phyloP scores from a whole-genome alignment of 345 rosid genomes.

The Eucalyptus shirleyi region DNA sequence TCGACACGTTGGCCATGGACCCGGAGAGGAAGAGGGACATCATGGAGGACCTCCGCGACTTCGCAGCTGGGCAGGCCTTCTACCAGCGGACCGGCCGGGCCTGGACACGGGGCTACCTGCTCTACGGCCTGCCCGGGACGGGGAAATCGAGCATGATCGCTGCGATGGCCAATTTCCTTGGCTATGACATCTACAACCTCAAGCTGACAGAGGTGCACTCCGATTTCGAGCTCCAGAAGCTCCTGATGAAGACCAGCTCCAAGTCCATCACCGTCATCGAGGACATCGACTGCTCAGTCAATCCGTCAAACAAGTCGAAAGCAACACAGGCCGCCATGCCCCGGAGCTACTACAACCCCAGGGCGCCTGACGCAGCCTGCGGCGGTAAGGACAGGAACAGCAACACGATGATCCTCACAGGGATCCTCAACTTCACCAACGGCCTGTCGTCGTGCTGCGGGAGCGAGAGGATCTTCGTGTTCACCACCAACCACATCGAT shows the following conservation, averaged over 20 bases:
- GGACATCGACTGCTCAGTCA: conserved; percentile 1
- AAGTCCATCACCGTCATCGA: conserved; percentile 70
- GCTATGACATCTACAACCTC: conserved; percentile 15
- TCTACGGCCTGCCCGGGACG: not conserved
- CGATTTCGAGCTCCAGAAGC: conserved; percentile 29
- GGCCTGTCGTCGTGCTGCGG: conserved; percentile 96
- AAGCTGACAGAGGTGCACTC: conserved; percentile 57
- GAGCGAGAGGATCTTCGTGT: conserved; percentile 22
- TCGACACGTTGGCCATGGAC: conserved; percentile 81
- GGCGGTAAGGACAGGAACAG: conserved; percentile 2
- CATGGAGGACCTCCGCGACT: conserved; percentile 38
- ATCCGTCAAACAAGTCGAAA: not conserved
- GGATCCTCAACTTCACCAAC: conserved; percentile 77
- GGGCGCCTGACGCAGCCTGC: not conserved
- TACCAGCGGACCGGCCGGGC: conserved; percentile 4
- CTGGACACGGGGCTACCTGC: conserved; percentile 30
- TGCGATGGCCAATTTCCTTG: not conserved
- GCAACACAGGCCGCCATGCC: not conserved
- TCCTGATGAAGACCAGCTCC: conserved; percentile 37
- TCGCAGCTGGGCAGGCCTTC: not conserved
- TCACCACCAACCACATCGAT: not conserved
- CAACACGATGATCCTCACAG: conserved; percentile 60
- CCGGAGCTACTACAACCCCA: not conserved
- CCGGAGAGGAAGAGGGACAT: conserved; percentile 44
- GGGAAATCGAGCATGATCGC: not conserved